These are phyloP conservation scores for Paramecium bursaria DNA, from an alignment of 73 alveolate genomes.

Conservation along the genomic window DNA sequence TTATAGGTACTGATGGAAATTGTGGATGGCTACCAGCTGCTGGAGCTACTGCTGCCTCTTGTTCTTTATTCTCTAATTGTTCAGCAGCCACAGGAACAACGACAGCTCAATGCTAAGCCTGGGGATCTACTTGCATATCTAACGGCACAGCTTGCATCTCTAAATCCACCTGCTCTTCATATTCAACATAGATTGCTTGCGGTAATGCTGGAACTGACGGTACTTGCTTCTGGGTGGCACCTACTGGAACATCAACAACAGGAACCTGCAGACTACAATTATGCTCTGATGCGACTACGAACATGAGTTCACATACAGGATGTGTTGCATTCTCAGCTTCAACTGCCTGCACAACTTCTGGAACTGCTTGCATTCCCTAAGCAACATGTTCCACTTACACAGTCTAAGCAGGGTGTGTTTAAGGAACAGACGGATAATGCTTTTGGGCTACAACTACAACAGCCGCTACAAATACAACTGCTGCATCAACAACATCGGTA, in stretches of 20 bases:
- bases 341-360: slow-evolving; percentile 28
- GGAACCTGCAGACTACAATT: background rate
- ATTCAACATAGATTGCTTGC: no score
- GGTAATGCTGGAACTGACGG: no score
- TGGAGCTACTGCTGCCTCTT: background rate
- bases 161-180: no score
- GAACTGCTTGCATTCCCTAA: slow-evolving; percentile 1
- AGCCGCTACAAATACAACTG: background rate
- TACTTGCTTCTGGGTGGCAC: no score
- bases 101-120: background rate
- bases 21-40: slow-evolving; percentile 42
- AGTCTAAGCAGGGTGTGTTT: slow-evolving; percentile 8
- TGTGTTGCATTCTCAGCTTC: slow-evolving; percentile 34
- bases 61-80: slow-evolving; percentile 16
- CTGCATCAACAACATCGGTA: background rate
- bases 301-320: background rate
- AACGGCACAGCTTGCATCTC: no score
- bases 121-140: background rate
- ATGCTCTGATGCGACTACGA: slow-evolving; percentile 23
- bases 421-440: slow-evolving; percentile 52
- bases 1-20: background rate
- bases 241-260: background rate
- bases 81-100: slow-evolving; percentile 19
- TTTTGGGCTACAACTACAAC: background rate
- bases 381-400: background rate